These are phyloP conservation scores for Ustilago sp. DNA, from an alignment of 1,284 basidiomycete species.

Conservation along the genomic window DNA sequence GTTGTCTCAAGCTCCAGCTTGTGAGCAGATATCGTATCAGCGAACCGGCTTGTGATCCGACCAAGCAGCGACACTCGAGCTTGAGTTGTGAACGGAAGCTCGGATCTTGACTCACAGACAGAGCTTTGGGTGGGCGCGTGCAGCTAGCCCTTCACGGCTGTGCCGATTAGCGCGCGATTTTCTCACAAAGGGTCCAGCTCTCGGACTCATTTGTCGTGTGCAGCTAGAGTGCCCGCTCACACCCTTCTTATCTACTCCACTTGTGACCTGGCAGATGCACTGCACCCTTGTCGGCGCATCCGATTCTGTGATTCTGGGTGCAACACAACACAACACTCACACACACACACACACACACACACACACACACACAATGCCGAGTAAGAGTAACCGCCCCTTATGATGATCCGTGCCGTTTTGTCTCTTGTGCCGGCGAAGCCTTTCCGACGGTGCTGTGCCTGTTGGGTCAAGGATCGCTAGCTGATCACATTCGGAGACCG, in stretches of 20 bases:
- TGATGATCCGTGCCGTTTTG: conserved; percentile 10
- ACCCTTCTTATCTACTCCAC: conserved; percentile 6
- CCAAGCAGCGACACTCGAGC: neutral
- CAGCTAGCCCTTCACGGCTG: too few species aligned
- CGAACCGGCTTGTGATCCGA: neutral
- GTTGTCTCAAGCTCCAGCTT: neutral
- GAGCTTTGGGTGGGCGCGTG: neutral
- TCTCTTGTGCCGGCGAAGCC: neutral
- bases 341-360: too few species aligned
- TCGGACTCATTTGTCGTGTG: neutral
- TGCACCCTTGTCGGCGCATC: conserved; percentile 9
- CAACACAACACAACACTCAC: neutral
- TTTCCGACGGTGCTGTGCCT: neutral
- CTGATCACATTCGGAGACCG: conserved; percentile 6
- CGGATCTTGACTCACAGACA: conserved; percentile 1
- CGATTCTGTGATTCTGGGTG: conserved; percentile 8
- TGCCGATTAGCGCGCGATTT: neutral
- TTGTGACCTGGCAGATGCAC: conserved; percentile 4
- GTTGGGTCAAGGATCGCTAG: neutral
- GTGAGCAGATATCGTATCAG: neutral
- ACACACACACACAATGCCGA: neutral
- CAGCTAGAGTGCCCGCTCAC: neutral
- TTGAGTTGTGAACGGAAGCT: neutral
- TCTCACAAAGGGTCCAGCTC: neutral
- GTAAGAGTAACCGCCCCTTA: neutral